phyloP scores from a whole-genome alignment of 345 rosid genomes.

The Eutrema japonicum region DNA sequence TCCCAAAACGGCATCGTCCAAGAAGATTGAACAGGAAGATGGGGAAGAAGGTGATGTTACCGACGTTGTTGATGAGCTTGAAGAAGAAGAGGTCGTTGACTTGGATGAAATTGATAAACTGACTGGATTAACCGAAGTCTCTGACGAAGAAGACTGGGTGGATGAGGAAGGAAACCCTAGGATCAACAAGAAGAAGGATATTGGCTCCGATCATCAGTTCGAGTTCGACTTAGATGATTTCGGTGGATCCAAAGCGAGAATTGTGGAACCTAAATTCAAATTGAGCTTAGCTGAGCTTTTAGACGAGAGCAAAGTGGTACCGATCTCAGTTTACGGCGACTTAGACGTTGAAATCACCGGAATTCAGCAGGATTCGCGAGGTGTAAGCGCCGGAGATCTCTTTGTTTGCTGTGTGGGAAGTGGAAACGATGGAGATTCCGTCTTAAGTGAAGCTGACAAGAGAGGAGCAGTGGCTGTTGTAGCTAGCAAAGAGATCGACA shows the following conservation, averaged over 20 bases:
- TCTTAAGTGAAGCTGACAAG: slow-evolving; percentile 88
- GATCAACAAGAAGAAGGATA: slow-evolving; percentile 43
- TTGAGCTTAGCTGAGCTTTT: slow-evolving; percentile 89
- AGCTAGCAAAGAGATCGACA: slow-evolving; percentile 88
- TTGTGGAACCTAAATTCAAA: slow-evolving; percentile 78
- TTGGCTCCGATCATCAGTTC: slow-evolving; percentile 55
- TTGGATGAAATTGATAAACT: slow-evolving; percentile 81
- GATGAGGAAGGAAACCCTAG: slow-evolving; percentile 46
- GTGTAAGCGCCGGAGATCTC: slow-evolving; percentile 86
- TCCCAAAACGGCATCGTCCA: slow-evolving; percentile 35
- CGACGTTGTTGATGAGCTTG: slow-evolving; percentile 59
- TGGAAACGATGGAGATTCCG: slow-evolving; percentile 68
- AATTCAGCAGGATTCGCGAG: slow-evolving; percentile 86
- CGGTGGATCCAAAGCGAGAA: slow-evolving; percentile 57
- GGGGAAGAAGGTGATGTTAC: slow-evolving; percentile 39
- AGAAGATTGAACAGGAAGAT: slow-evolving; percentile 38
- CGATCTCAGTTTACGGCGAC: slow-evolving; percentile 82
- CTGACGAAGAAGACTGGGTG: slow-evolving; percentile 53
- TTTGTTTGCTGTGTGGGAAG: slow-evolving; percentile 82
- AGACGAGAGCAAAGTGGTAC: slow-evolving; percentile 91
- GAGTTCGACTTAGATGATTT: slow-evolving; percentile 80
- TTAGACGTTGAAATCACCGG: slow-evolving; percentile 86
- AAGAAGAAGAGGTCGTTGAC: slow-evolving; percentile 75
- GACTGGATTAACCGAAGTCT: slow-evolving; percentile 55
- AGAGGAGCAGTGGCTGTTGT: slow-evolving; percentile 97